Percentiles rank a stretch among this genome's conserved stretches.
Conservation (phyloP, 2,329 filamentous ascomycete species). For the Colletotrichum truncatum region DNA sequence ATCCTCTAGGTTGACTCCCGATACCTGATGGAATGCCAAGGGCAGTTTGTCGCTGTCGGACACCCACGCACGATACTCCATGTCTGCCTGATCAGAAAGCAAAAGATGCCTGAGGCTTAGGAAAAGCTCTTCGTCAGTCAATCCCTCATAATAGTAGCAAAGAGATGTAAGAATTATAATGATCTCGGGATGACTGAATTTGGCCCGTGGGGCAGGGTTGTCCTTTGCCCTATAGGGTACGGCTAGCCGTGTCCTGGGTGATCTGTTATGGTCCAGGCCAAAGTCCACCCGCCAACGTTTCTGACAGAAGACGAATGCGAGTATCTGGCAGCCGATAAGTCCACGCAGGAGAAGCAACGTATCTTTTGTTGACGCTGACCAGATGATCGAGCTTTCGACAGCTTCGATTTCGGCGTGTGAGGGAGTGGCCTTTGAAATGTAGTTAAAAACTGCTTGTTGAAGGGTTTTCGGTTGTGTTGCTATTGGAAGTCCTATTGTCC, state of each 20-base stretch:
- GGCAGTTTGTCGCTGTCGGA: constrained; percentile 43
- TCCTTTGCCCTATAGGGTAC: constrained; percentile 71
- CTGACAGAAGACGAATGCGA: constrained; percentile 60
- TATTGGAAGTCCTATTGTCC: constrained; percentile 53
- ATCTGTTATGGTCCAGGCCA: constrained; percentile 57
- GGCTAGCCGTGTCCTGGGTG: constrained; percentile 55
- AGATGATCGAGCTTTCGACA: constrained; percentile 49
- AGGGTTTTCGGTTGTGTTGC: constrained; percentile 40
- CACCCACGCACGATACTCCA: constrained; percentile 62
- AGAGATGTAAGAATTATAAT: constrained; percentile 65
- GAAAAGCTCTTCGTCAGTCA: constrained; percentile 59
- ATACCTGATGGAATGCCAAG: constrained; percentile 47
- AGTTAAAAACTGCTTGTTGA: constrained; percentile 46
- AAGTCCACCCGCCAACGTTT: constrained; percentile 76
- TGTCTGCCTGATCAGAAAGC: constrained; percentile 58
- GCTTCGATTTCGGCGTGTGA: constrained; percentile 37
- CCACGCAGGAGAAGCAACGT: constrained; percentile 61
- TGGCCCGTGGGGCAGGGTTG: constrained; percentile 60
- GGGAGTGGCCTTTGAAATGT: constrained; percentile 52
- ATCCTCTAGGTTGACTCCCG: constrained; percentile 69
- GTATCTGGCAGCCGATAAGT: constrained; percentile 62
- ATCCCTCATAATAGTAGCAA: constrained; percentile 65
- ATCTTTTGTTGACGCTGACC: constrained; percentile 41
- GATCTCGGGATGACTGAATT: constrained; percentile 71
- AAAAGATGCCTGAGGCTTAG: constrained; percentile 56